phyloP scores from a whole-genome alignment of 345 rosid species.

The Durio zibethinus region DNA sequence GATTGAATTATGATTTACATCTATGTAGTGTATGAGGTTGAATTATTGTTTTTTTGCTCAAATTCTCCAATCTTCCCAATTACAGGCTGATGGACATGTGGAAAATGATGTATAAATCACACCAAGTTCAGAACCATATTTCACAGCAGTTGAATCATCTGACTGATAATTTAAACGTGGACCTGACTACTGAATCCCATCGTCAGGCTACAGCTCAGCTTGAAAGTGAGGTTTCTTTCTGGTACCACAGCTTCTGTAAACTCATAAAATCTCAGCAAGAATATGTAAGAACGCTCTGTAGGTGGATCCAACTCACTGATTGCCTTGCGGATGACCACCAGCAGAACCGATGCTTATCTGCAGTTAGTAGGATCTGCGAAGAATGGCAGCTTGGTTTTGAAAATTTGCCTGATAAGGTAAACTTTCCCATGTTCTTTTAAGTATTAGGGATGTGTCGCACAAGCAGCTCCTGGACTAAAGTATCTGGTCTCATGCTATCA shows the following conservation, averaged over 20 bases:
- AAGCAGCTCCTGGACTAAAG: neutral
- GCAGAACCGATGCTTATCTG: constrained; percentile 43
- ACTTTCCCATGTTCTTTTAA: neutral
- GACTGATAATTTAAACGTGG: constrained; percentile 38
- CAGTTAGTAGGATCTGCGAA: constrained; percentile 55
- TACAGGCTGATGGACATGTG: constrained; percentile 67
- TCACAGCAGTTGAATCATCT: constrained; percentile 67
- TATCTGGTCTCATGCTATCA: neutral
- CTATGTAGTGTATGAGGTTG: neutral
- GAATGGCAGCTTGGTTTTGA: constrained; percentile 63
- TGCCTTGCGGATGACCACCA: constrained; percentile 49
- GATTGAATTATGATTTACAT: neutral
- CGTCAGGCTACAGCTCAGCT: constrained; percentile 76
- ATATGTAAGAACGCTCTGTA: constrained; percentile 57
- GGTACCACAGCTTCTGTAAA: constrained; percentile 75
- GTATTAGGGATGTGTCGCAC: neutral
- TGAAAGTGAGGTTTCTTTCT: constrained; percentile 63
- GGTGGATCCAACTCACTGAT: constrained; percentile 64
- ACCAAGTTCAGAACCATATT: constrained; percentile 68
- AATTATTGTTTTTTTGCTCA: neutral
- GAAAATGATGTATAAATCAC: constrained; percentile 76
- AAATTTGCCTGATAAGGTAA: constrained; percentile 75
- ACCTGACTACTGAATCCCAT: constrained; percentile 61
- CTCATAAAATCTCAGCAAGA: constrained; percentile 60
- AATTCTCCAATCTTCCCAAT: neutral